Conservation (phyloP, 2,329 filamentous ascomycete genomes). For the Ophiostoma montium region DNA sequence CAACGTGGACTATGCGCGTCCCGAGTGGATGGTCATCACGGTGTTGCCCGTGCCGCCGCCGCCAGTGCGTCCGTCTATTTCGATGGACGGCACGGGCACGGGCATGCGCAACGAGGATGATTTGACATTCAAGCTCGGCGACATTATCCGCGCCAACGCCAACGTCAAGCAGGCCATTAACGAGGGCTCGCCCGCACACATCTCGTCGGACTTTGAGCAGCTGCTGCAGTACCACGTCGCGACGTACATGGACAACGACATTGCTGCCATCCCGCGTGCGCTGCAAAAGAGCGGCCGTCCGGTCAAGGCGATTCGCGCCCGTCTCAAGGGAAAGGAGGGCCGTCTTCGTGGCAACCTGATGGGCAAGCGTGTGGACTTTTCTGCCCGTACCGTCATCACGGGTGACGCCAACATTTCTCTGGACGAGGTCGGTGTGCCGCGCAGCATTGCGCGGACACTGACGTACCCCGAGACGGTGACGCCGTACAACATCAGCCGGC, state of each 20-base stretch:
- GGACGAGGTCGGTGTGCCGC: conserved; percentile 92
- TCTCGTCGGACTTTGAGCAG: conserved; percentile 79
- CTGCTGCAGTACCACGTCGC: conserved; percentile 95
- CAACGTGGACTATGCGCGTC: conserved; percentile 86
- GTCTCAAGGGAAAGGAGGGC: conserved; percentile 97
- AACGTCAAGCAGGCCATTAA: conserved; percentile 85
- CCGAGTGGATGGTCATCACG: conserved; percentile 96
- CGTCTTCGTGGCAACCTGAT: conserved; percentile 97
- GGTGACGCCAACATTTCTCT: conserved; percentile 93
- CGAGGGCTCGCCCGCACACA: conserved; percentile 83
- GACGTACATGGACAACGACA: conserved; percentile 99
- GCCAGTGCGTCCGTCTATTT: conserved; percentile 90
- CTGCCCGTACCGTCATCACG: conserved; percentile 97
- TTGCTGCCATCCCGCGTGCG: conserved; percentile 85
- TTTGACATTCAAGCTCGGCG: conserved; percentile 96
- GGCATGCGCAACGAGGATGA: conserved; percentile 95
- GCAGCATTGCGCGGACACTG: conserved; percentile 80
- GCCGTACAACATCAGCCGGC: conserved; percentile 89
- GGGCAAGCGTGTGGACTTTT: conserved; percentile 99
- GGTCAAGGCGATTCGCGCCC: conserved; percentile 90
- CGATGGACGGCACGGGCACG: conserved; percentile 84
- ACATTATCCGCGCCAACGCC: conserved; percentile 94
- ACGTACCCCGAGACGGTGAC: conserved; percentile 97
- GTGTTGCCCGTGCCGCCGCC: conserved; percentile 91
- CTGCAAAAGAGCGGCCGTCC: conserved; percentile 94